Evolutionary conservation across 768 basidiomycete genomes (phyloP).

Genomic region (Tulasnella sp.): DNA sequence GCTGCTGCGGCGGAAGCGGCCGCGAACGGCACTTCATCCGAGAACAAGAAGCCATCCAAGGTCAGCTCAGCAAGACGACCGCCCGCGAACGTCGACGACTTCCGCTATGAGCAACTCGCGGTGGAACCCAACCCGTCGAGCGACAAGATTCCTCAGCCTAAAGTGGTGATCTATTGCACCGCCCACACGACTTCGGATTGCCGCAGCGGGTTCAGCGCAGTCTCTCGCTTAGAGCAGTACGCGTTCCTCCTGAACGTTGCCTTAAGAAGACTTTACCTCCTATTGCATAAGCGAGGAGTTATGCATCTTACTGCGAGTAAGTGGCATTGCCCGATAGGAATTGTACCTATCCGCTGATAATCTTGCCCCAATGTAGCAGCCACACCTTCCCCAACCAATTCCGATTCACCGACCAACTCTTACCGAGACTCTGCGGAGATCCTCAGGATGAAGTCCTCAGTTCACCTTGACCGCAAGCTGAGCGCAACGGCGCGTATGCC

Average conservation of each 20-base stretch:
- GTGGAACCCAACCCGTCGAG: conserved; percentile 32
- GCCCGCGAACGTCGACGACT: conserved; percentile 78
- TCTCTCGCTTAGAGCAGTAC: conserved; percentile 95
- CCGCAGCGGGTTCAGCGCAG: conserved; percentile 80
- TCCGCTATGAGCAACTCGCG: conserved; percentile 59
- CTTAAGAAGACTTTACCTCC: conserved; percentile 82
- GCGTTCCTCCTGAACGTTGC: conserved; percentile 97
- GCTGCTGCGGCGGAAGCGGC: conserved; percentile 57
- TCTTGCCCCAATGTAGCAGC: not conserved
- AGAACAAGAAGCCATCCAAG: conserved; percentile 51
- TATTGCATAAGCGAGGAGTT: conserved; percentile 85
- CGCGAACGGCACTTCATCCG: conserved; percentile 43
- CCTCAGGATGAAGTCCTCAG: conserved; percentile 86
- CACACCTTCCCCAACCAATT: not conserved
- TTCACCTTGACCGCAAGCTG: conserved; percentile 92
- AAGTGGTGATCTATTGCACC: conserved; percentile 65
- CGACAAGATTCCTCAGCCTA: conserved; percentile 29
- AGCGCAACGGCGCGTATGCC: conserved; percentile 91
- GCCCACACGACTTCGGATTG: conserved; percentile 73
- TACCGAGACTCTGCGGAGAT: conserved; percentile 89
- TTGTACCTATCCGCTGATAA: not conserved
- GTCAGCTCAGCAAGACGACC: conserved; percentile 67
- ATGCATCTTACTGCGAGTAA: conserved; percentile 80
- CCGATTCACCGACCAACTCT: conserved; percentile 52
- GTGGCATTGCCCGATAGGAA: conserved; percentile 39